Percentiles rank a stretch among this genome's conserved stretches.
Conservation (phyloP, 352 stramenopile genomes). For the Phytophthora podocarpi region DNA sequence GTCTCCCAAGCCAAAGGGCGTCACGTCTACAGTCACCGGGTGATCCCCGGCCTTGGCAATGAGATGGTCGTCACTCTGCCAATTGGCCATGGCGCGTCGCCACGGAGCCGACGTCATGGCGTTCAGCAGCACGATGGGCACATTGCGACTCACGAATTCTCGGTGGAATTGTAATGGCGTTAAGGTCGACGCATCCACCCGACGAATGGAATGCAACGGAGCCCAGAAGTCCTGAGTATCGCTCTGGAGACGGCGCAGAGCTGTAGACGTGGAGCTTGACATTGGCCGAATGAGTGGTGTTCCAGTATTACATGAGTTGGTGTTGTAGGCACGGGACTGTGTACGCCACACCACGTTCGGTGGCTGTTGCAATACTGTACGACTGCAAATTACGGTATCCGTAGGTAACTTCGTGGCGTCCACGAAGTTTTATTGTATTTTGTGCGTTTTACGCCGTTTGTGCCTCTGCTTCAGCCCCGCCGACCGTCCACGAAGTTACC, state of each 20-base stretch:
- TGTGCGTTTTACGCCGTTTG: too few relatives aligned
- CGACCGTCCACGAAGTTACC: too few relatives aligned
- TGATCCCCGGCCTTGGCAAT: slow-evolving; percentile 46
- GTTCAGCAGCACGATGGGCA: slow-evolving; percentile 75
- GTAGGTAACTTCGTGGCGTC: too few relatives aligned
- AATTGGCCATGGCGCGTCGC: slow-evolving; percentile 49
- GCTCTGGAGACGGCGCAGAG: slow-evolving; percentile 48
- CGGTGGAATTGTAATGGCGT: slow-evolving; percentile 71
- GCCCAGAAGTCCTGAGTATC: slow-evolving; percentile 80
- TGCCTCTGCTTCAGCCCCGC: too few relatives aligned
- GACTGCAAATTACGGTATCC: too few relatives aligned
- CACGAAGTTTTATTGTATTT: too few relatives aligned
- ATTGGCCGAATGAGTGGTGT: too few relatives aligned
- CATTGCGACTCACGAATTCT: slow-evolving; percentile 76
- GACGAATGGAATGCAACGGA: slow-evolving; percentile 53
- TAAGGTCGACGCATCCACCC: slow-evolving; percentile 50
- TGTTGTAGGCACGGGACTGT: too few relatives aligned
- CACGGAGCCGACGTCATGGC: slow-evolving; percentile 66
- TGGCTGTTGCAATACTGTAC: too few relatives aligned
- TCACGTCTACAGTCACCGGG: slow-evolving; percentile 74
- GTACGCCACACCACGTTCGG: too few relatives aligned
- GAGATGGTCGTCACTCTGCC: slow-evolving; percentile 66
- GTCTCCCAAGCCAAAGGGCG: slow-evolving; percentile 77
- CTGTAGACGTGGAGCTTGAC: background rate
- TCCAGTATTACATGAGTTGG: too few relatives aligned